Percentiles rank a stretch among this genome's conserved stretches.
These are phyloP conservation scores for Yarrowia sp. DNA, from an alignment of 805 yeast species.

Conservation along the genomic window DNA sequence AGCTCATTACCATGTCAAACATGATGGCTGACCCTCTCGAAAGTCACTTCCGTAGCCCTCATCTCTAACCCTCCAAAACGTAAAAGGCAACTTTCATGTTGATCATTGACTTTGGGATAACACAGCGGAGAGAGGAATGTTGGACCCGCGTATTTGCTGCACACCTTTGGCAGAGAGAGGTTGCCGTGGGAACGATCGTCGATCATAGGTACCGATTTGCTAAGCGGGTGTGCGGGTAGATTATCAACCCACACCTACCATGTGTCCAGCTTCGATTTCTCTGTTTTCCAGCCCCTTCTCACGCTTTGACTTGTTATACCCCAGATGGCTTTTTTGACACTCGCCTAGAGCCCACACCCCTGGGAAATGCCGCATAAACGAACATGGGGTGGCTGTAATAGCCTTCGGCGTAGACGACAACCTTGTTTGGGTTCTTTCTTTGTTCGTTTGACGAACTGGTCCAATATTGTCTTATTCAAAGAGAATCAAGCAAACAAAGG, in stretches of 20 bases:
- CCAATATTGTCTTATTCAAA: neutral
- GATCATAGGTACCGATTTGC: neutral
- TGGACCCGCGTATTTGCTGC: conserved; percentile 7
- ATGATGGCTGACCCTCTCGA: neutral
- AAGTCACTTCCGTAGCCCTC: neutral
- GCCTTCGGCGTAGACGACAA: conserved; percentile 4
- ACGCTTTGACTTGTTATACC: neutral
- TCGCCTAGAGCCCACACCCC: neutral
- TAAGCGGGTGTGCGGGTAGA: neutral
- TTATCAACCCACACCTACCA: neutral
- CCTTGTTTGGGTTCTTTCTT: neutral
- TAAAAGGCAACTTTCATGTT: conserved; percentile 16
- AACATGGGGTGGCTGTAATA: conserved; percentile 17
- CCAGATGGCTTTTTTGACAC: neutral
- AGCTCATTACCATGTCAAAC: neutral
- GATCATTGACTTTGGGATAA: conserved; percentile 13
- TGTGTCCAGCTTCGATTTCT: neutral
- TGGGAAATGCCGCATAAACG: conserved; percentile 17
- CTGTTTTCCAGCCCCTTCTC: neutral
- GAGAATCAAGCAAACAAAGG: neutral
- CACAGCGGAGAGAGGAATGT: conserved; percentile 15
- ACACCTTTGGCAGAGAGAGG: neutral
- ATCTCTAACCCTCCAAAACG: conserved; percentile 8
- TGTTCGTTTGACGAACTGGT: neutral
- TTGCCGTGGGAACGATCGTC: neutral